Conservation (phyloP, 768 basidiomycete genomes). For the Boletus speciosus region DNA sequence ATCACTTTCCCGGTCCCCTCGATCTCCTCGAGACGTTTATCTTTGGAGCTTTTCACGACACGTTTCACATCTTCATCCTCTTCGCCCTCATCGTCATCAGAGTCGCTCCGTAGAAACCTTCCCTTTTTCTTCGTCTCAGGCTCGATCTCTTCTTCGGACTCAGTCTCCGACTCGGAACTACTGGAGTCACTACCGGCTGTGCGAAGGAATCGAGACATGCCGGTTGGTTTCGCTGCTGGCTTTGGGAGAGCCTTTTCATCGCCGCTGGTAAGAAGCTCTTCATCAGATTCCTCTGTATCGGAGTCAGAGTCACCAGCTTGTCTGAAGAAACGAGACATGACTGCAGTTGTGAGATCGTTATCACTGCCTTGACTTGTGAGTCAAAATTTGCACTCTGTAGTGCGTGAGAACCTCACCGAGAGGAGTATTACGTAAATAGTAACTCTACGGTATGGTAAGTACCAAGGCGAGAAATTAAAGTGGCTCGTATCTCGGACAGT, state of each 20-base stretch:
- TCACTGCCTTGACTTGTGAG: slow-evolving; percentile 6
- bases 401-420: slow-evolving; percentile 13
- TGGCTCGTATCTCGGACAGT: slow-evolving; percentile 10
- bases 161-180: slow-evolving; percentile 52
- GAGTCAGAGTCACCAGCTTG: slow-evolving; percentile 80
- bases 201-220: slow-evolving; percentile 77
- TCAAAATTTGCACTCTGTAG: slow-evolving; percentile 13
- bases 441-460: too few species aligned
- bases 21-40: slow-evolving; percentile 93
- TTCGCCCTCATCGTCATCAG: slow-evolving; percentile 48
- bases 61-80: slow-evolving; percentile 74
- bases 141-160: slow-evolving; percentile 54
- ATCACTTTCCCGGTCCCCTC: slow-evolving; percentile 87
- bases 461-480: background rate
- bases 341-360: slow-evolving; percentile 23
- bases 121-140: slow-evolving; percentile 42
- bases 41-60: slow-evolving; percentile 78
- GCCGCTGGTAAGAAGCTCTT: slow-evolving; percentile 68
- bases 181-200: slow-evolving; percentile 57
- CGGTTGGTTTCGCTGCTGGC: slow-evolving; percentile 25
- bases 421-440: slow-evolving; percentile 15
- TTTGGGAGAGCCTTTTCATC: slow-evolving; percentile 58
- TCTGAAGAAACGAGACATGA: slow-evolving; percentile 89
- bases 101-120: slow-evolving; percentile 43
- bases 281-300: slow-evolving; percentile 68